A percentile compares a stretch with the other conserved stretches of the same genome.
These are phyloP conservation scores for sunflower (Helianthus annuus) DNA, from an alignment of 129 eudicot species.

Conservation along the genomic window HanXRQr2.0-SUNRISE NC_035436.2:31660975-31661474, in stretches of 20 bases:
- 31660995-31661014: not conserved
- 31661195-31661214: constrained; percentile 46
- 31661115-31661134: constrained; percentile 59
- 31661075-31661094: constrained; percentile 50
- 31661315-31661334: constrained; percentile 40
- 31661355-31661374: constrained; percentile 23
- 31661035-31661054: constrained; percentile 23
- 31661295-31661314: constrained; percentile 1
- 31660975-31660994: constrained; percentile 15
- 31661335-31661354: constrained; percentile 36
- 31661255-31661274: constrained; percentile 28
- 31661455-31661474: constrained; percentile 42
- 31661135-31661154: constrained; percentile 18
- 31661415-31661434: constrained; percentile 34
- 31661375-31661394: constrained; percentile 23
- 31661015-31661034: constrained; percentile 13
- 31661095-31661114: constrained; percentile 54
- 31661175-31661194: constrained; percentile 38
- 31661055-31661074: constrained; percentile 16
- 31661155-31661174: constrained; percentile 24
- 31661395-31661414: constrained; percentile 27
- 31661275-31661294: constrained; percentile 18
- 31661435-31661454: constrained; percentile 29
- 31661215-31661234: constrained; percentile 27
- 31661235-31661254: constrained; percentile 11